Evolutionary conservation across 106 monocot genomes (phyloP).

Genomic region (Vanilla planifolia): DNA sequence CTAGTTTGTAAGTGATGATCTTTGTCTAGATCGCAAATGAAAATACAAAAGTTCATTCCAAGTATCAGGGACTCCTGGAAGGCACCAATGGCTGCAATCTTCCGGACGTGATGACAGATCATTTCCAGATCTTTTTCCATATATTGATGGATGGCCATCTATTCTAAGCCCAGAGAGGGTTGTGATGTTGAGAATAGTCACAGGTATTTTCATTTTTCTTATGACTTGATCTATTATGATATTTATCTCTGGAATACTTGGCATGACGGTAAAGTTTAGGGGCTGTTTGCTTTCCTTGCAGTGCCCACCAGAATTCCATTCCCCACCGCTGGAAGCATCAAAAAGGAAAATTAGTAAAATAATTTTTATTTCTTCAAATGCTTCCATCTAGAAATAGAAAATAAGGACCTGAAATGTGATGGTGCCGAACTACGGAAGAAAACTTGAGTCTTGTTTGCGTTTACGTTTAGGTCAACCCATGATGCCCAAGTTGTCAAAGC

Average conservation of each 20-base stretch:
- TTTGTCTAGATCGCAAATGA: conserved; percentile 25
- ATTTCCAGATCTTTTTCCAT: conserved; percentile 31
- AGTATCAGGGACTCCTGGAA: conserved; percentile 86
- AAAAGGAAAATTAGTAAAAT: neutral
- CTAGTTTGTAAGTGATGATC: neutral
- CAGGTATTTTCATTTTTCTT: conserved; percentile 65
- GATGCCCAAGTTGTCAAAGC: conserved; percentile 84
- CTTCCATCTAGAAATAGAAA: neutral
- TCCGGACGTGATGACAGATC: conserved; percentile 16
- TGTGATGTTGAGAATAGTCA: conserved; percentile 77
- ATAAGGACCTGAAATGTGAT: conserved; percentile 72
- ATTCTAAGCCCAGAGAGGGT: conserved; percentile 64
- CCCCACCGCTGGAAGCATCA: conserved; percentile 50
- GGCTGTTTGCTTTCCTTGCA: conserved; percentile 60
- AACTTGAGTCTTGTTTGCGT: conserved; percentile 54
- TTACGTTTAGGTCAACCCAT: conserved; percentile 68
- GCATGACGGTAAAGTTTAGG: conserved; percentile 22
- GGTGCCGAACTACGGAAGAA: conserved; percentile 94
- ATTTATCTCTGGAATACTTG: conserved; percentile 38
- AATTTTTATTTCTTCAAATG: neutral
- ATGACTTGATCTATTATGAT: conserved; percentile 53
- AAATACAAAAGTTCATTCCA: conserved; percentile 89
- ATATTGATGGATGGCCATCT: conserved; percentile 84
- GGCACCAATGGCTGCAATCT: conserved; percentile 99
- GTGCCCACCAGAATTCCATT: conserved; percentile 96